phyloP scores from a whole-genome alignment of 345 rosid species.

The Populus ilicifolia region DNA sequence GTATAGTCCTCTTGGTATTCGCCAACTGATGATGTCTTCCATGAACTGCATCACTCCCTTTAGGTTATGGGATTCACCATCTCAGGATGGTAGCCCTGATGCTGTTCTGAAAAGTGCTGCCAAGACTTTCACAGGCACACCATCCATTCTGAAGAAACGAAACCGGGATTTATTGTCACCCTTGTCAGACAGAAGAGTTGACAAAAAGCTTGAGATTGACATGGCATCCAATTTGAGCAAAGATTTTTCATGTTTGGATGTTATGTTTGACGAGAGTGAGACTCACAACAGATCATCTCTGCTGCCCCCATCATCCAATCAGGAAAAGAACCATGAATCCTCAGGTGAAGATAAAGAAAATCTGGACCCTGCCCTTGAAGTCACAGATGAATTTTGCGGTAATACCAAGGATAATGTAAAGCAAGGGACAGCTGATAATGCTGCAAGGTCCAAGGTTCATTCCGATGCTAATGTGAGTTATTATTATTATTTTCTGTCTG shows the following conservation, averaged over 20 bases:
- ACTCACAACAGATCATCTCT: slow-evolving; percentile 28
- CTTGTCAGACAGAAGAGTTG: slow-evolving; percentile 67
- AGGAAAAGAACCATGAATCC: slow-evolving; percentile 26
- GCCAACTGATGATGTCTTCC: slow-evolving; percentile 80
- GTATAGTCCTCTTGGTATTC: slow-evolving; percentile 95
- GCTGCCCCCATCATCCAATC: slow-evolving; percentile 33
- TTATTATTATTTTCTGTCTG: no score
- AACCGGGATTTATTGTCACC: slow-evolving; percentile 84
- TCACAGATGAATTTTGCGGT: slow-evolving; percentile 26
- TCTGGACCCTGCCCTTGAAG: slow-evolving; percentile 19
- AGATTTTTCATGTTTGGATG: slow-evolving; percentile 84
- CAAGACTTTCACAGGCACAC: slow-evolving; percentile 66
- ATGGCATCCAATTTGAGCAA: slow-evolving; percentile 59
- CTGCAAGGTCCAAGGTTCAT: slow-evolving; percentile 31
- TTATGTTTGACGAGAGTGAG: slow-evolving; percentile 59
- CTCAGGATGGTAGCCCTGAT: slow-evolving; percentile 65
- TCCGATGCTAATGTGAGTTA: slow-evolving; percentile 8
- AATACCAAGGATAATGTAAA: slow-evolving; percentile 25
- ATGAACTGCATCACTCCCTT: slow-evolving; percentile 79
- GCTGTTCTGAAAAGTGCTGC: slow-evolving; percentile 70
- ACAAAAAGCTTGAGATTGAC: slow-evolving; percentile 78
- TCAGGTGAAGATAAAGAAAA: slow-evolving; percentile 55
- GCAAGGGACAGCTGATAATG: slow-evolving; percentile 29
- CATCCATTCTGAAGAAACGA: slow-evolving; percentile 88
- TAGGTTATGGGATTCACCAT: slow-evolving; percentile 88